phyloP scores from a whole-genome alignment of 2,329 filamentous ascomycete genomes.

The Didymosphaeria variabile region DNA sequence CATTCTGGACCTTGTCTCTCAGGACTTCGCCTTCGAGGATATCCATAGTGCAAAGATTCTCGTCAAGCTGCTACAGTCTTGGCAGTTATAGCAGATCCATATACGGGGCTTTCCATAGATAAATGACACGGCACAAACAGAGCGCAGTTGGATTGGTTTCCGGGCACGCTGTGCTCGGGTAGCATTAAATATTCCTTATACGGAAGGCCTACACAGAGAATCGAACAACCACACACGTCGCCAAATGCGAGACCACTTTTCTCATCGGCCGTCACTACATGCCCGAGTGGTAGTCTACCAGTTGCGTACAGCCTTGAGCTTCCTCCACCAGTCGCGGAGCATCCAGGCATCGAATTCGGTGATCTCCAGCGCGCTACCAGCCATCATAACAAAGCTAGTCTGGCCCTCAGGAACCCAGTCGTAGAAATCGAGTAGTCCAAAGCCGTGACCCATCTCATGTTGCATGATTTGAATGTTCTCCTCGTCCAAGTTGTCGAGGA shows the following conservation, averaged over 20 bases:
- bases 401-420: conserved; percentile 56
- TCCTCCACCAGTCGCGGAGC: conserved; percentile 58
- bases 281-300: conserved; percentile 19
- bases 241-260: not conserved
- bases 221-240: not conserved
- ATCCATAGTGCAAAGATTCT: no score
- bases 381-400: conserved; percentile 57
- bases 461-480: conserved; percentile 56
- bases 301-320: conserved; percentile 33
- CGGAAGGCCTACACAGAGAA: not conserved
- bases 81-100: no score
- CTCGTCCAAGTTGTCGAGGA: conserved; percentile 49
- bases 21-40: no score
- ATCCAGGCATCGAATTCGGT: conserved; percentile 62
- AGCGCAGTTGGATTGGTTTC: not conserved
- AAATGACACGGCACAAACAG: no score
- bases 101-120: no score
- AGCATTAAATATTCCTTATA: not conserved
- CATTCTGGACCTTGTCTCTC: no score
- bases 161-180: not conserved
- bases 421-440: conserved; percentile 53
- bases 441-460: conserved; percentile 57
- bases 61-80: no score
- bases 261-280: not conserved
- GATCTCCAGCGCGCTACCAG: conserved; percentile 53